These are phyloP conservation scores for Tinospora cordifolia DNA, from an alignment of 164 flowering plant genomes.

Conservation along the genomic window DNA sequence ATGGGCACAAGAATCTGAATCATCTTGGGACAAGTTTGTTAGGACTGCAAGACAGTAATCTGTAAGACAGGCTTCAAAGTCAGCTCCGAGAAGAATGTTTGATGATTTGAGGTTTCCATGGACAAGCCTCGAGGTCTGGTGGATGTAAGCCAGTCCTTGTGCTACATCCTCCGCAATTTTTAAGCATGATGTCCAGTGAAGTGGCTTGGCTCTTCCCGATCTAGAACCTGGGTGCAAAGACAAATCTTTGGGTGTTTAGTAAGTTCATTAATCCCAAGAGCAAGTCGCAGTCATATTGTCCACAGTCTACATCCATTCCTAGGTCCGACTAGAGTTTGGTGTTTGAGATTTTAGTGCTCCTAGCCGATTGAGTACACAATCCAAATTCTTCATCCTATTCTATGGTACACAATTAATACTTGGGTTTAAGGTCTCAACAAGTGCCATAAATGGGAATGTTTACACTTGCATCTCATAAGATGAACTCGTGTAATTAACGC, in stretches of 20 bases:
- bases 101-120: slow-evolving; percentile 92
- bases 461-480: too few species aligned
- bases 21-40: slow-evolving; percentile 16
- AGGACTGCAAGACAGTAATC: slow-evolving; percentile 71
- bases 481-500: too few species aligned
- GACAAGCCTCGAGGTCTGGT: slow-evolving; percentile 81
- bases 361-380: too few species aligned
- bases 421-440: too few species aligned
- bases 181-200: slow-evolving; percentile 97
- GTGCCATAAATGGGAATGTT: too few species aligned
- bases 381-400: too few species aligned
- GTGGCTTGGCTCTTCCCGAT: slow-evolving; percentile 79
- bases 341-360: too few species aligned
- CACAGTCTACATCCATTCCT: background rate
- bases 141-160: slow-evolving; percentile 89
- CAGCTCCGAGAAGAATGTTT: slow-evolving; percentile 87
- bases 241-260: background rate
- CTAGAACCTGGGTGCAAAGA: slow-evolving; percentile 51
- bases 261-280: background rate
- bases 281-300: background rate
- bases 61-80: slow-evolving; percentile 86
- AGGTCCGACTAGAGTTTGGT: too few species aligned
- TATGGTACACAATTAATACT: too few species aligned
- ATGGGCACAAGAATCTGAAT: slow-evolving; percentile 32
- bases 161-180: slow-evolving; percentile 96